Evolutionary conservation across 164 flowering plant genomes (phyloP), one percentile per base, ranked within the genome.

Genomic region (Dillenia suffruticosa): DNA sequence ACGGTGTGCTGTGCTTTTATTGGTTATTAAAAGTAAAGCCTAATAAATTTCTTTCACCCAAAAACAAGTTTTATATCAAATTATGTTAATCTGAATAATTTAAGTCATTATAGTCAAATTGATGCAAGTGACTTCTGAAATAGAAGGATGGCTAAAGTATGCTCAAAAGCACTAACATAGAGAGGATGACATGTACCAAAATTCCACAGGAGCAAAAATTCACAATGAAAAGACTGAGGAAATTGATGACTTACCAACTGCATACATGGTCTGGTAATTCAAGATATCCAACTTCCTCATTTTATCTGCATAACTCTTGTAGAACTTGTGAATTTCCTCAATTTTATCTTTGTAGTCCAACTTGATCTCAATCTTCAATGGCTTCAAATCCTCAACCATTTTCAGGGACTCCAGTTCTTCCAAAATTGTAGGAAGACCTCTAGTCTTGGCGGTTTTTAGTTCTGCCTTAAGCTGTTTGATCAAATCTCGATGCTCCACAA

Each of bases 271-370:
- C 69, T 84, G 92, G 66, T 68, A 67, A 62, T 78, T 77, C 71
- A 84, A 64, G 63, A 86, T 57, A 50, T 86, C 92, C 56, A 86
- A 49, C 63, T 84, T 86, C 24, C 70, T 46, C 89, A 84, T 84
- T 69, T 64, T 84, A 7, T 79, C 84, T 19, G 66, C 63, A 45
- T 86, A 86, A 57, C 70, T 73, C 68, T 74, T 82, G 80, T 82
- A 74, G 17, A 84, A 72, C 57, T 68, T 81, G 5, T 81, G 84
- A 53, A 84, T 70, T 57, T 79, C 84, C 19, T 54, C 74, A 44
- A 82, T 62, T 16, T 48, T 59, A 58, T 84, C 83, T 58, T 75
- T 75, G 60, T 72, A 78, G 15, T 76, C 83, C 9, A 80, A 5
- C 61, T 77, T 80, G 2, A 59, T 70, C 9, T 78, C 75, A 47